A percentile compares a stretch with the other conserved stretches of the same genome.
phyloP scores from a whole-genome alignment of 2,329 filamentous ascomycete species.

The Colletotrichum caudatum region DNA sequence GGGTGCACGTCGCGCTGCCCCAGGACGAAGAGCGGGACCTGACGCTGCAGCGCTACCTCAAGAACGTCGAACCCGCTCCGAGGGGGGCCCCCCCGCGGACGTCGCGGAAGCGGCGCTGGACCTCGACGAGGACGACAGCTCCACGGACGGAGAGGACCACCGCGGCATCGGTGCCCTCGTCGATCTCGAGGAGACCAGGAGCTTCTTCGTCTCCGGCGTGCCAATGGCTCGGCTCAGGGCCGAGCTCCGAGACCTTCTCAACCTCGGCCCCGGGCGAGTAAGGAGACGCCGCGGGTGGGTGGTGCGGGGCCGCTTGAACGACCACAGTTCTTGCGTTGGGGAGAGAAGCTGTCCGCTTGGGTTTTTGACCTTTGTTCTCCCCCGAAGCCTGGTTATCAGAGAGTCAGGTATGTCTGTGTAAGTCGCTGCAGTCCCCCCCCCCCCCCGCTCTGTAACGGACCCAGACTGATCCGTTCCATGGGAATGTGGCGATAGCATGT shows the following conservation, averaged over 20 bases:
- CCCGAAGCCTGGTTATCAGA: not conserved
- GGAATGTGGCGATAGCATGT: constrained; percentile 16
- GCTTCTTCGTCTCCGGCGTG: not conserved
- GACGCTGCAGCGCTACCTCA: not conserved
- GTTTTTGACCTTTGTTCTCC: not conserved
- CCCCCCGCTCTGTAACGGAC: not conserved
- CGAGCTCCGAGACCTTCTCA: not conserved
- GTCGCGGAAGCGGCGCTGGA: not conserved
- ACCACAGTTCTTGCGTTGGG: not conserved
- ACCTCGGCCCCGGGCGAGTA: not conserved
- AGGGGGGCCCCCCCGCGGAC: not conserved
- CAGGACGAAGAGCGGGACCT: not conserved
- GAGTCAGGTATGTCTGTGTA: constrained; percentile 14
- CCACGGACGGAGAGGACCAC: not conserved
- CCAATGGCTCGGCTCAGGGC: not conserved
- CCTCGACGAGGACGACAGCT: not conserved
- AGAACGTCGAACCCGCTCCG: not conserved
- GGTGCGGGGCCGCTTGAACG: too few species aligned
- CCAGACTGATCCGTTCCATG: not conserved
- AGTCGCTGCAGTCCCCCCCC: not conserved
- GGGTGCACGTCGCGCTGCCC: not conserved
- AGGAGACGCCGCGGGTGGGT: not conserved
- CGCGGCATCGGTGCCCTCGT: rapidly evolving
- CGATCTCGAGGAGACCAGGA: not conserved
- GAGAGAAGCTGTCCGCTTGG: not conserved